A percentile compares a stretch with the other conserved stretches of the same genome.
Conservation (phyloP, 495 filamentous ascomycete genomes). For the Tuber melanosporum region DNA sequence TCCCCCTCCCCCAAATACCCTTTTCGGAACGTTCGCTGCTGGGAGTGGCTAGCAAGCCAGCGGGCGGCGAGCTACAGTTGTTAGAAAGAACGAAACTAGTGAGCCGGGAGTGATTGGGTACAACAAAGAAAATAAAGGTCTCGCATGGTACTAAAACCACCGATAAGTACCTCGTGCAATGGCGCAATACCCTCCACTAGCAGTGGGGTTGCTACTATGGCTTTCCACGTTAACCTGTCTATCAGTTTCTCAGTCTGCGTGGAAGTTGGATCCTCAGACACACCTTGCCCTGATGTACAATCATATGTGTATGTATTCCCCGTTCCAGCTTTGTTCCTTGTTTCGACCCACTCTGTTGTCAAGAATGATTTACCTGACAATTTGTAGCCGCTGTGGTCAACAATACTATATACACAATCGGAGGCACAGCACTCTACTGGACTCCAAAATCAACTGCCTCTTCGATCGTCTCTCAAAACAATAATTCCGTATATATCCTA, state of each 20-base stretch:
- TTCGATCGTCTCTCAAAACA: background rate
- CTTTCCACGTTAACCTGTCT: background rate
- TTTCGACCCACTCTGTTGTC: background rate
- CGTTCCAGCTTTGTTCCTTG: background rate
- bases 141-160: background rate
- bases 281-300: background rate
- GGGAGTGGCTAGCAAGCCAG: background rate
- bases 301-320: background rate
- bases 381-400: background rate
- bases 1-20: background rate
- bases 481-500: background rate
- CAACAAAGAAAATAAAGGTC: background rate
- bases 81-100: background rate
- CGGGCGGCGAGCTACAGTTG: background rate
- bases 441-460: background rate
- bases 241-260: background rate
- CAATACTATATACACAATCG: background rate
- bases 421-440: background rate
- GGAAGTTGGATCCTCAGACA: background rate
- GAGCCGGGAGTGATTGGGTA: background rate
- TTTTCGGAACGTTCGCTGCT: background rate
- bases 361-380: background rate
- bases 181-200: background rate
- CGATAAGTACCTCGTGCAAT: background rate
- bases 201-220: background rate